Percentiles rank a stretch among this genome's conserved stretches.
Evolutionary conservation across 192 early-diverging fungal species (phyloP).

Genomic region (Obelidium mucronatum): DNA sequence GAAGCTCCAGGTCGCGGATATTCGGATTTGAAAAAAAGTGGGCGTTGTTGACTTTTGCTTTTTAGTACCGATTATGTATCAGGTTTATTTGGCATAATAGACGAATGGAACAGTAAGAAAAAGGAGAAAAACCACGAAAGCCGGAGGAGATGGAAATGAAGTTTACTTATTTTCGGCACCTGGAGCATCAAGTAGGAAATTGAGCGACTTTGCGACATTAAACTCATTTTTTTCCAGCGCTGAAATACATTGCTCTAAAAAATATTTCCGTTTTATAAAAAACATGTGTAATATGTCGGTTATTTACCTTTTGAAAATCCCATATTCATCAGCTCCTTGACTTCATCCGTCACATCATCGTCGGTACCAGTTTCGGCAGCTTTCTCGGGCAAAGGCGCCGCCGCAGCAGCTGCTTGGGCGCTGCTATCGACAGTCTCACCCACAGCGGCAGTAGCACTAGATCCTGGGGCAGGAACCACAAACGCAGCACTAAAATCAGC

Average conservation of each 20-base stretch:
- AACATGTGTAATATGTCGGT: background rate
- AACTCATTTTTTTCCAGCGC: slow-evolving; percentile 50
- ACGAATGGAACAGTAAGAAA: too few species aligned
- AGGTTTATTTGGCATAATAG: too few species aligned
- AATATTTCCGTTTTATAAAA: background rate
- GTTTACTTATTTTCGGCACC: too few species aligned
- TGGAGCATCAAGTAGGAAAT: slow-evolving; percentile 33
- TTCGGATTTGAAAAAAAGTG: background rate
- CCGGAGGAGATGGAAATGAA: too few species aligned
- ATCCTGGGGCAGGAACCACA: background rate
- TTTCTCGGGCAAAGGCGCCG: background rate
- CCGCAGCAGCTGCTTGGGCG: background rate
- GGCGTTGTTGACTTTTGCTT: background rate
- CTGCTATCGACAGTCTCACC: background rate
- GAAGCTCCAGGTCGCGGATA: slow-evolving; percentile 1
- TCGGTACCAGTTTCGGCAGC: slow-evolving; percentile 11
- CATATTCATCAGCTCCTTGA: slow-evolving; percentile 45
- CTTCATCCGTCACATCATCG: slow-evolving; percentile 42
- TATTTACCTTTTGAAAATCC: slow-evolving; percentile 51
- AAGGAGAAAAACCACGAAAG: too few species aligned
- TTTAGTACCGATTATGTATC: too few species aligned
- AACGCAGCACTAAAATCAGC: slow-evolving; percentile 1
- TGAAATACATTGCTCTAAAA: slow-evolving; percentile 43
- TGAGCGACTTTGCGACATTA: slow-evolving; percentile 45
- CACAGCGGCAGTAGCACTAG: background rate